These are phyloP conservation scores for Drosera capensis DNA, from an alignment of 148 eudicot species.

Conservation along the genomic window DNA sequence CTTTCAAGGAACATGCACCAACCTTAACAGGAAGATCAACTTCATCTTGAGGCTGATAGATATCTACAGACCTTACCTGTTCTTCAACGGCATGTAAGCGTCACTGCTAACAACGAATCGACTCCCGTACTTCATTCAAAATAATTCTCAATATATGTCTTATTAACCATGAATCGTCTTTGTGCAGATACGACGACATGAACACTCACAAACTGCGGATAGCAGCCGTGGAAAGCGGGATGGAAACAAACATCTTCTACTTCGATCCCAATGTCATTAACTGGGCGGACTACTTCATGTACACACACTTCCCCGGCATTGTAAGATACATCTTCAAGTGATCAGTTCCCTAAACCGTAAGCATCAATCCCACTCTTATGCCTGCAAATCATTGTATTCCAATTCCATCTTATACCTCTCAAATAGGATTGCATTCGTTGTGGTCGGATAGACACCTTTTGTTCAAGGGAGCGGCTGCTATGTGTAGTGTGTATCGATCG, in stretches of 20 bases:
- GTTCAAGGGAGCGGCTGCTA: no score
- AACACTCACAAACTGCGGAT: slow-evolving; percentile 14
- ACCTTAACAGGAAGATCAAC: slow-evolving; percentile 16
- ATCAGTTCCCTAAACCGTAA: no score
- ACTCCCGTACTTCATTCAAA: neutral
- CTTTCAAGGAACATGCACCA: slow-evolving; percentile 9
- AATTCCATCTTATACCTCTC: no score
- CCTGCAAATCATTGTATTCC: no score
- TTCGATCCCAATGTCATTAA: slow-evolving; percentile 14
- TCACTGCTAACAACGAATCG: neutral
- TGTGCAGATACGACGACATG: slow-evolving; percentile 18
- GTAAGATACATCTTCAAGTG: slow-evolving; percentile 12
- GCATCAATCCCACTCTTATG: no score
- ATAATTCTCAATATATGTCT: neutral
- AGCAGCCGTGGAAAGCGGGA: slow-evolving; percentile 3
- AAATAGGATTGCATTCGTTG: no score
- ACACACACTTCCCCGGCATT: slow-evolving; percentile 19
- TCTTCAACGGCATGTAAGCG: slow-evolving; percentile 4
- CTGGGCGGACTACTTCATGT: slow-evolving; percentile 26
- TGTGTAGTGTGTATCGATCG: no score
- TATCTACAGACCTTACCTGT: slow-evolving; percentile 2
- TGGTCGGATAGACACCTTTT: no score
- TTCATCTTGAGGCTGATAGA: slow-evolving; percentile 10
- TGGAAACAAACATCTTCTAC: slow-evolving; percentile 10
- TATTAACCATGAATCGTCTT: neutral